Base-by-base conservation (phyloP, 345 rosid genomes). In the Linum trigynum region DNA sequence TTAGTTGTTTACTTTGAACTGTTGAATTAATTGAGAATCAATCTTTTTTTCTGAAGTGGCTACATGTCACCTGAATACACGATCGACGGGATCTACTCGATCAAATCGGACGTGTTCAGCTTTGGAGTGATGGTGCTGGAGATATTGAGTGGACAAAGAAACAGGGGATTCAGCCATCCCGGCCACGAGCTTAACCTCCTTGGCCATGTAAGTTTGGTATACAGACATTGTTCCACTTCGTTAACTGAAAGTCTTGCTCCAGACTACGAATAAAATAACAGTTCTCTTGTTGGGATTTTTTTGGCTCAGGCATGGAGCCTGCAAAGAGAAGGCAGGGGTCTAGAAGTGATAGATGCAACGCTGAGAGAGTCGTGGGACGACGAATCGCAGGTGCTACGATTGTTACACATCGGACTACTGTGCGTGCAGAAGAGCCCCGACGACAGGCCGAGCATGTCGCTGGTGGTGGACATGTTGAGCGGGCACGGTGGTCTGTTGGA, bases 61-160 rank as follows among this genome's bases (percentile, higher is more conserved):
- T 56, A 56, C 7, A 56, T 56, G 23, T 56, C 59, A 3, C 59
- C 59, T 5, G 59, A 56, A 16, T 56, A 56, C 15, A 32, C 59
- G 15, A 56, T 56, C 5, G 59, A 56, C 5, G 59, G 59, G 17
- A 56, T 56, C 17, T 56, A 15, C 59, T 56, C 59, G 15, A 56
- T 32, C 32, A 56, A 56, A 32, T 56, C 23, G 15, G 59, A 56
- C n/a, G 59, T 56, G 59, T 56, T 56, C 17, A 56, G 59, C 59
- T 56, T 56, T 6, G 59, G 59, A 6, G 59, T 56, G 23, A 56
- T 56, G 6, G 59, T 56, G 59, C 17, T 56, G 35, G 59, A 56
- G 59, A 56, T 56, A 56, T 5, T 56, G 7, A 56, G 32, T 3
- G 59, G 59, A 2, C 1, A 12, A 32, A 56, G 59, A 32, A 56